Evolutionary conservation across 345 rosid genomes (phyloP).

Genomic region (Dipteronia sinensis): DNA sequence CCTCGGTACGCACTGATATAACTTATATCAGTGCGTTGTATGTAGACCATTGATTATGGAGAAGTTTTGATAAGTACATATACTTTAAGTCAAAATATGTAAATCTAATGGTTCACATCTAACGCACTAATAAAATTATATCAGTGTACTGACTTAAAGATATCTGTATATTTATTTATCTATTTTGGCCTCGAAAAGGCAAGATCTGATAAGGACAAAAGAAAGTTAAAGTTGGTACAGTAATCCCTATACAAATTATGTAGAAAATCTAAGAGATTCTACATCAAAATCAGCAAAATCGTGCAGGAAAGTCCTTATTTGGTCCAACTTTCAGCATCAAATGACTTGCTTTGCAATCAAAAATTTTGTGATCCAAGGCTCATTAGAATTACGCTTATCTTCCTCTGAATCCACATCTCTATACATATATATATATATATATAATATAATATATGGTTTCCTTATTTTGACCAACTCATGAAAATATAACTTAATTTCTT

Average conservation of each 20-base stretch:
- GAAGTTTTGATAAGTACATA: no score
- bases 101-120: no score
- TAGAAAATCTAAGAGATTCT: background rate
- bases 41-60: no score
- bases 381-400: background rate
- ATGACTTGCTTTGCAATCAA: slow-evolving; percentile 16
- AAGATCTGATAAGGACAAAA: background rate
- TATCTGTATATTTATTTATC: no score
- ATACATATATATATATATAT: no score
- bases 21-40: no score
- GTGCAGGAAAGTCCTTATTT: background rate
- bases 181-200: no score
- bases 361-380: slow-evolving; percentile 5
- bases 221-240: background rate
- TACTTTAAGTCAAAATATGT: no score
- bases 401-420: background rate
- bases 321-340: background rate
- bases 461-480: background rate
- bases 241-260: background rate
- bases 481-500: background rate
- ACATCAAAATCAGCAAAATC: background rate
- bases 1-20: no score
- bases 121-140: no score
- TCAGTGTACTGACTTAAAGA: no score
- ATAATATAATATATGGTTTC: no score